Conservation (phyloP, 352 stramenopile species). For the Globisporangium spinosum region DNA sequence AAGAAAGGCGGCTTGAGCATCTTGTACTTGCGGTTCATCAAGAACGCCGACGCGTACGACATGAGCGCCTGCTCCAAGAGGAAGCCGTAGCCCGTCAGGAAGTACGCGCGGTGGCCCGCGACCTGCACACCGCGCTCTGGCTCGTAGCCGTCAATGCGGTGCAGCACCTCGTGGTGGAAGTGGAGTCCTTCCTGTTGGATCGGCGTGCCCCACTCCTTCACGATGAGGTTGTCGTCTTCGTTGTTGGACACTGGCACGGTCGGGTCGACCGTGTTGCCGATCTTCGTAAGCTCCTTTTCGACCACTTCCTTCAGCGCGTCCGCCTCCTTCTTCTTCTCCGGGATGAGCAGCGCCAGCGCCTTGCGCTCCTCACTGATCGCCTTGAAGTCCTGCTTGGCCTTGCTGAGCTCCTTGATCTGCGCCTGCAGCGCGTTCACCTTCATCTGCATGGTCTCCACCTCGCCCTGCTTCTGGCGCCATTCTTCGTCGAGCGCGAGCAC, state of each 20-base stretch:
- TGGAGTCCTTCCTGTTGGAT: conserved; percentile 82
- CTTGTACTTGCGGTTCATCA: conserved; percentile 94
- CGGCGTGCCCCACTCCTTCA: conserved; percentile 76
- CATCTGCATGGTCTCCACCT: conserved; percentile 84
- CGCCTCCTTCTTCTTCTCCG: conserved; percentile 76
- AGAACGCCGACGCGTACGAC: conserved; percentile 97
- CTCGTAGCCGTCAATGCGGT: conserved; percentile 99
- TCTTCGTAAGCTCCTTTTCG: conserved; percentile 82
- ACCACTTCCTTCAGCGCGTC: conserved; percentile 72
- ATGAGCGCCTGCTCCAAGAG: conserved; percentile 99
- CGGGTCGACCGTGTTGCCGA: conserved; percentile 97
- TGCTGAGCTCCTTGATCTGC: conserved; percentile 87
- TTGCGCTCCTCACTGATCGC: conserved; percentile 80
- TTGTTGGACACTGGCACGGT: conserved; percentile 95
- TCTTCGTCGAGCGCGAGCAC: conserved; percentile 93
- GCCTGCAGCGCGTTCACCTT: conserved; percentile 82
- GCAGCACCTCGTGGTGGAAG: conserved; percentile 95
- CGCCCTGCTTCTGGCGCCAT: conserved; percentile 85
- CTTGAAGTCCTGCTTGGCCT: conserved; percentile 87
- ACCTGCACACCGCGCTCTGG: conserved; percentile 94
- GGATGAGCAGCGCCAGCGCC: conserved; percentile 56
- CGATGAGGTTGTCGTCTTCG: conserved; percentile 95
- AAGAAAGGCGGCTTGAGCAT: conserved; percentile 99
- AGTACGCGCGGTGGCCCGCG: conserved; percentile 98
- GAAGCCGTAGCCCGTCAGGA: conserved; percentile 97